Conservation (phyloP, 768 basidiomycete genomes). For the Boletellus emodensis region DNA sequence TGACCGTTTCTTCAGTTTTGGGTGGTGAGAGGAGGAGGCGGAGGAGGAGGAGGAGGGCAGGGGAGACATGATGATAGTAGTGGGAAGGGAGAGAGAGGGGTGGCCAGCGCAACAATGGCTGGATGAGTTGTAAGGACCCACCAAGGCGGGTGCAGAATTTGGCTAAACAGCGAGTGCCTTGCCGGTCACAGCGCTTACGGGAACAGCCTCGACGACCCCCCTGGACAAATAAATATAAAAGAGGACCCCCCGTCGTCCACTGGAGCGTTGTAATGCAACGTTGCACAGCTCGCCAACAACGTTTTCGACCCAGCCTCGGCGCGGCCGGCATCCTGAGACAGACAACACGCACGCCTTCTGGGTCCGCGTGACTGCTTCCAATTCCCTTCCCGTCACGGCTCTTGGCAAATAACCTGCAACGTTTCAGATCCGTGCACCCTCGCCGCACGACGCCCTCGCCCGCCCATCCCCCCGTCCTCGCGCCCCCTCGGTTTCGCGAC, state of each 20-base stretch:
- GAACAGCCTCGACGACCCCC: constrained; percentile 10
- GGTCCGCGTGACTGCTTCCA: background rate
- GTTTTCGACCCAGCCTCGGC: constrained; percentile 10
- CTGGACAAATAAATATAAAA: background rate
- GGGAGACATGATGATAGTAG: constrained; percentile 36
- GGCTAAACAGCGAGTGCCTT: constrained; percentile 34
- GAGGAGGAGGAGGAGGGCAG: constrained; percentile 27
- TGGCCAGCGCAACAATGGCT: constrained; percentile 43
- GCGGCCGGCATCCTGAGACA: constrained; percentile 18
- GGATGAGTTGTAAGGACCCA: constrained; percentile 31
- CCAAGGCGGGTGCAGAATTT: constrained; percentile 33
- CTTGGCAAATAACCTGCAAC: background rate
- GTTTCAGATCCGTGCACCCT: background rate
- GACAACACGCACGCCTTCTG: background rate
- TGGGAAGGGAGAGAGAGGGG: constrained; percentile 35
- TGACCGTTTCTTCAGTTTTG: constrained; percentile 34
- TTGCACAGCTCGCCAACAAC: constrained; percentile 14
- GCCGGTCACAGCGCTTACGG: constrained; percentile 35
- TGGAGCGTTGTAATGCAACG: background rate
- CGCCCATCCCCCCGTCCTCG: too few relatives aligned
- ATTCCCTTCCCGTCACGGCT: background rate
- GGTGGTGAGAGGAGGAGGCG: constrained; percentile 16
- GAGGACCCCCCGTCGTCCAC: background rate
- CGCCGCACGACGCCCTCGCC: background rate
- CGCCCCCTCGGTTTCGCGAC: too few relatives aligned